phyloP scores from a whole-genome alignment of 2,329 filamentous ascomycete genomes.

The Verticillium klebahnii region DNA sequence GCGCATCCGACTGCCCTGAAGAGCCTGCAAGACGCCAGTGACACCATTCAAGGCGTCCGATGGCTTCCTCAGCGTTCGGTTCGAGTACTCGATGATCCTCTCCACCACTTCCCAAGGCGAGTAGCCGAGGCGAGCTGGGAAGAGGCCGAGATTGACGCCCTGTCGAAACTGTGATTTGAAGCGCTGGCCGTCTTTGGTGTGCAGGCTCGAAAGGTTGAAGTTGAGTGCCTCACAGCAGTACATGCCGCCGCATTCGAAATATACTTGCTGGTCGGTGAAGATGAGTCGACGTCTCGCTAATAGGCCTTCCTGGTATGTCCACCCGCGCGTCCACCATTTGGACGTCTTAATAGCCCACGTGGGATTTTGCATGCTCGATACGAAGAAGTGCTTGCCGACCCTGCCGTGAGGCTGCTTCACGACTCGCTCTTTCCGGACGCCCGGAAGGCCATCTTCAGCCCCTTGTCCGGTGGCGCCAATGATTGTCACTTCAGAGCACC shows the following conservation, averaged over 20 bases:
- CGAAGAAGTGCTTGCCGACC: conserved; percentile 24
- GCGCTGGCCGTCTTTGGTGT: background rate
- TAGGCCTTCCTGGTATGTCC: conserved; percentile 34
- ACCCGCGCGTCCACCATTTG: conserved; percentile 29
- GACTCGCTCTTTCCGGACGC: conserved; percentile 12
- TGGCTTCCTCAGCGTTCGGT: background rate
- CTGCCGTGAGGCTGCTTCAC: conserved; percentile 24
- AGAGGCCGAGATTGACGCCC: background rate
- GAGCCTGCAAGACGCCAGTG: no score
- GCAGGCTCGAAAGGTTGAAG: conserved; percentile 21
- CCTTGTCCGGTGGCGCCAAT: conserved; percentile 30
- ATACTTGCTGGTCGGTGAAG: conserved; percentile 33
- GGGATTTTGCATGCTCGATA: conserved; percentile 26
- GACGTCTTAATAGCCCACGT: conserved; percentile 17
- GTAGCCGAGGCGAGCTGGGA: background rate
- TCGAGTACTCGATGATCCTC: background rate
- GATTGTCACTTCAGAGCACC: conserved; percentile 28
- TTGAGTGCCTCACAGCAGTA: conserved; percentile 28
- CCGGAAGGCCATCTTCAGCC: conserved; percentile 27
- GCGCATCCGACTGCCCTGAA: no score
- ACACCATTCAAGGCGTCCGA: no score
- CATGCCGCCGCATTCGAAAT: conserved; percentile 34
- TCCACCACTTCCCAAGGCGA: background rate
- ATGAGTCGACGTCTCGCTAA: conserved; percentile 29
- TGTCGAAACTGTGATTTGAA: background rate